Percentiles rank a stretch among this genome's conserved stretches.
Evolutionary conservation across 192 early-diverging fungal species (phyloP).

Genomic region (Umbelopsis ramanniana): DNA sequence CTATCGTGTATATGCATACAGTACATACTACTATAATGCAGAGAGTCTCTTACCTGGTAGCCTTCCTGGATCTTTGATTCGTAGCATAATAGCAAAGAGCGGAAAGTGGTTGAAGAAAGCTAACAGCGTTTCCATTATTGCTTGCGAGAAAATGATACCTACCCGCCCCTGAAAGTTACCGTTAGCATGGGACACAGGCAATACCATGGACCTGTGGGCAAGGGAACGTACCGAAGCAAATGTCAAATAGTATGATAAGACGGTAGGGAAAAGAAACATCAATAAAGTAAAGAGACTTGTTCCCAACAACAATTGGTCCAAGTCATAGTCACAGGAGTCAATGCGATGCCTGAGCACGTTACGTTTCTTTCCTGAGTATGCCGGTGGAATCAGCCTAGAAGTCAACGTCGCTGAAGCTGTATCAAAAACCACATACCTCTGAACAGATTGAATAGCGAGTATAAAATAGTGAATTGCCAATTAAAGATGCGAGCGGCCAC

Average conservation of each 20-base stretch:
- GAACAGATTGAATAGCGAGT: conserved; percentile 92
- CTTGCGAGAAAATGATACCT: conserved; percentile 79
- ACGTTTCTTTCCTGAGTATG: conserved; percentile 66
- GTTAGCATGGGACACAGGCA: background rate
- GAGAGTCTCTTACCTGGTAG: conserved; percentile 70
- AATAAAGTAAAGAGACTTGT: conserved; percentile 93
- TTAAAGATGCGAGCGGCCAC: conserved; percentile 92
- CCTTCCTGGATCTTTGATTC: conserved; percentile 84
- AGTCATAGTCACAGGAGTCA: conserved; percentile 91
- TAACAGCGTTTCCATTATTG: conserved; percentile 80
- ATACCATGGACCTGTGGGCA: background rate
- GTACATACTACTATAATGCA: too few relatives aligned
- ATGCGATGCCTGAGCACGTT: conserved; percentile 92
- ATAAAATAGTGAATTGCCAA: conserved; percentile 86
- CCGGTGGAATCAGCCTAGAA: background rate
- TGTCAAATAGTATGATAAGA: conserved; percentile 89
- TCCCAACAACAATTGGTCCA: conserved; percentile 95
- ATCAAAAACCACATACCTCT: conserved; percentile 55
- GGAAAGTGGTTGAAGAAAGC: conserved; percentile 97
- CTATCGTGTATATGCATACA: too few relatives aligned
- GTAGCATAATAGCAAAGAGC: conserved; percentile 88
- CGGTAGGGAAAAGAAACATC: conserved; percentile 94
- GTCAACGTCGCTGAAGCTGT: background rate
- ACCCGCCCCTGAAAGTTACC: conserved; percentile 67
- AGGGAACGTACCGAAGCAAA: conserved; percentile 76